A percentile compares a stretch with the other conserved stretches of the same genome.
Conservation (phyloP, 192 early-diverging fungal genomes). For the Backusella luteola region DNA sequence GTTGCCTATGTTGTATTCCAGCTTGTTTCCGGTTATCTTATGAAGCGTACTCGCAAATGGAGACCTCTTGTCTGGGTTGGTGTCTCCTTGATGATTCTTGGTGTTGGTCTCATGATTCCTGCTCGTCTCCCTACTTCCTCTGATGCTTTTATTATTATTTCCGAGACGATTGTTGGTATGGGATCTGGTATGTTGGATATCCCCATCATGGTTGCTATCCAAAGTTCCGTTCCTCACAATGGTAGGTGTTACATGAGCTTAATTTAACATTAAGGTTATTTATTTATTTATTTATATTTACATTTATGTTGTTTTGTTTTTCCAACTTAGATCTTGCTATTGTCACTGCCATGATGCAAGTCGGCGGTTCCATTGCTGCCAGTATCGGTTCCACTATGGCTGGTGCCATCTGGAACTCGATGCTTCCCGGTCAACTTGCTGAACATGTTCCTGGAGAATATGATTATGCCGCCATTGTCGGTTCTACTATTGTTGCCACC, state of each 20-base stretch:
- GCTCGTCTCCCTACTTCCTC: conserved; percentile 25
- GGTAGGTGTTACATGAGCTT: conserved; percentile 4
- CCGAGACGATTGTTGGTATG: conserved; percentile 20
- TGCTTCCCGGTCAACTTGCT: conserved; percentile 20
- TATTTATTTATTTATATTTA: neutral
- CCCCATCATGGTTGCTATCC: conserved; percentile 17
- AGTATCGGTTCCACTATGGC: conserved; percentile 31
- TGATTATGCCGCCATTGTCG: conserved; percentile 7
- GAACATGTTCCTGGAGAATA: conserved; percentile 32
- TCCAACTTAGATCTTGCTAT: conserved; percentile 28
- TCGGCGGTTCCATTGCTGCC: conserved; percentile 16
- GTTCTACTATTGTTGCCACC: neutral
- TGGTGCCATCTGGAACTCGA: conserved; percentile 24
- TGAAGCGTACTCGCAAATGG: conserved; percentile 19
- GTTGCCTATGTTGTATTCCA: conserved; percentile 20
- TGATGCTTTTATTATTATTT: conserved; percentile 23
- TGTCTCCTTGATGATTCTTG: conserved; percentile 18
- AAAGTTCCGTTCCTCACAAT: conserved; percentile 27
- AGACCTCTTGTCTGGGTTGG: conserved; percentile 25
- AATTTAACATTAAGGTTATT: neutral
- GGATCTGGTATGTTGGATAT: conserved; percentile 24
- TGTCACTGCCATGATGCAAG: conserved; percentile 34
- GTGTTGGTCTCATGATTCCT: conserved; percentile 35
- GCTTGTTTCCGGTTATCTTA: conserved; percentile 17
- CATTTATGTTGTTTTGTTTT: neutral